Evolutionary conservation across 169 alveolate genomes (phyloP).

Genomic region (Plasmodium coatneyi): DNA sequence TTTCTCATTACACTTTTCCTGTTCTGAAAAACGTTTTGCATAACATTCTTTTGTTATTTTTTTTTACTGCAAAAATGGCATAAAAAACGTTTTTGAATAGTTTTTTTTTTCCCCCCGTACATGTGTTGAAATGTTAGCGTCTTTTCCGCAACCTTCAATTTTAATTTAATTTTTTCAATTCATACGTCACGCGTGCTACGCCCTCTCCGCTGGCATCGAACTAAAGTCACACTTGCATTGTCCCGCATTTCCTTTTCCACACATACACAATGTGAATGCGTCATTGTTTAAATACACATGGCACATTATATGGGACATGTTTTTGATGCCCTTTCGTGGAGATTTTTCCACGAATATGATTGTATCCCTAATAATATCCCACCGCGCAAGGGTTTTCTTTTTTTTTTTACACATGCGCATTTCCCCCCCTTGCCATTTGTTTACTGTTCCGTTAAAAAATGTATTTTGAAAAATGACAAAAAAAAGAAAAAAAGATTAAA

Average conservation of each 20-base stretch:
- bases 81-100: background rate
- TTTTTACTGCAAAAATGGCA: background rate
- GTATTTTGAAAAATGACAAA: background rate
- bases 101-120: background rate
- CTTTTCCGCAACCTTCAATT: background rate
- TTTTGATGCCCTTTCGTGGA: background rate
- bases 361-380: background rate
- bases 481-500: background rate
- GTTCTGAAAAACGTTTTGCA: background rate
- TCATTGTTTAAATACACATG: background rate
- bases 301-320: background rate
- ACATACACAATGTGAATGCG: background rate
- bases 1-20: background rate
- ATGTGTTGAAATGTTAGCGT: slow-evolving; percentile 5
- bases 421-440: background rate
- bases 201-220: background rate
- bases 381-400: background rate
- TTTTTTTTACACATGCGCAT: slow-evolving; percentile 1
- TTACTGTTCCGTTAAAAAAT: background rate
- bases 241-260: slow-evolving; percentile 3
- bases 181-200: background rate
- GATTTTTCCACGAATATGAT: background rate
- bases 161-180: background rate
- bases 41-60: background rate
- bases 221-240: background rate